Percentiles rank a stretch among this genome's conserved stretches.
Evolutionary conservation across 1,284 basidiomycete species (phyloP).

Genomic region (Phenoliferia sp.): DNA sequence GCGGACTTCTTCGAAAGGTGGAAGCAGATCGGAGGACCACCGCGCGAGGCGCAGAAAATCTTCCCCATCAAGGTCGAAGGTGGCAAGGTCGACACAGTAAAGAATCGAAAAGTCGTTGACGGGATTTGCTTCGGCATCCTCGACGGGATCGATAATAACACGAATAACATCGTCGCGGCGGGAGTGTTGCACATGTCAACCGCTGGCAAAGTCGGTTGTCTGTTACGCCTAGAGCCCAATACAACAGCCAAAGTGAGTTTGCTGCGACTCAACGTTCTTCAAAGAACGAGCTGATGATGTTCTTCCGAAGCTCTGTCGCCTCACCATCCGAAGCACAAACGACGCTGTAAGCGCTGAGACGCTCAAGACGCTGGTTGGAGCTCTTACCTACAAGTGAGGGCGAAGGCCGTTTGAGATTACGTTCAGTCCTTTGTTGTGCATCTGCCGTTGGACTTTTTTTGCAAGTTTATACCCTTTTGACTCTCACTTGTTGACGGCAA

Average conservation of each 20-base stretch:
- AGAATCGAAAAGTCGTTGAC: slow-evolving; percentile 67
- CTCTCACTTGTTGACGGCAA: too few relatives aligned
- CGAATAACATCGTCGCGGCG: slow-evolving; percentile 76
- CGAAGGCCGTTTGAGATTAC: background rate
- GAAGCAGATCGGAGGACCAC: slow-evolving; percentile 92
- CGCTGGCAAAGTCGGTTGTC: slow-evolving; percentile 89
- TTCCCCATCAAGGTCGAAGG: slow-evolving; percentile 63
- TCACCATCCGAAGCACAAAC: slow-evolving; percentile 93
- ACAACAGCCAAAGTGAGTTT: slow-evolving; percentile 75
- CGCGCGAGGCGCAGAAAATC: slow-evolving; percentile 82
- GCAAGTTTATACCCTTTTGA: too few relatives aligned
- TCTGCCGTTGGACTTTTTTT: too few relatives aligned
- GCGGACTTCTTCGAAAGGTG: slow-evolving; percentile 95
- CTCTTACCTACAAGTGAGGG: slow-evolving; percentile 6
- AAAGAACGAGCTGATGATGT: slow-evolving; percentile 1
- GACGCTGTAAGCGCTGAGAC: slow-evolving; percentile 82
- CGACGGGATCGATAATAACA: slow-evolving; percentile 57
- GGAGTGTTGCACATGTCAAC: slow-evolving; percentile 83
- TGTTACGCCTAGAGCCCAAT: slow-evolving; percentile 91
- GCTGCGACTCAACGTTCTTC: background rate
- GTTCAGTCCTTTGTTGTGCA: background rate
- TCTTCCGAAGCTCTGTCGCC: slow-evolving; percentile 67
- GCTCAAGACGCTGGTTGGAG: slow-evolving; percentile 41
- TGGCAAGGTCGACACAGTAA: slow-evolving; percentile 68
- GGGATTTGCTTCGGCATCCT: slow-evolving; percentile 74